A percentile compares a stretch with the other conserved stretches of the same genome.
phyloP scores from a whole-genome alignment of 148 eudicot genomes.

The Rhododendron ferrugineum region DNA sequence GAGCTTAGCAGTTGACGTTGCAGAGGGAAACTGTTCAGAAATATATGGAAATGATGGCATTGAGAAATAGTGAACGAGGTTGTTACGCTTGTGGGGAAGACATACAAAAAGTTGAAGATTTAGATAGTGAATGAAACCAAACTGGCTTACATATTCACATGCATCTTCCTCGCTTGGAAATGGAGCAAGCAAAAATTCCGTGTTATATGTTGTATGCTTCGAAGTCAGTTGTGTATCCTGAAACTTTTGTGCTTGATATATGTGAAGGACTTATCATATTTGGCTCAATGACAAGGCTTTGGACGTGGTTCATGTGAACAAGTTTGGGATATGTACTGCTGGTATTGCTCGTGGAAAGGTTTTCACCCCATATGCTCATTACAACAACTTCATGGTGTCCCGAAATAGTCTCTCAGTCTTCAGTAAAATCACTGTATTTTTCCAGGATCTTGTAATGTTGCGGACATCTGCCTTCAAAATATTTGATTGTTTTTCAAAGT shows the following conservation, averaged over 20 bases:
- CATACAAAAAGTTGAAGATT: too few species aligned
- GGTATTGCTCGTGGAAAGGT: not conserved
- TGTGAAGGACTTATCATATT: not conserved
- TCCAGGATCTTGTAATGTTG: too few species aligned
- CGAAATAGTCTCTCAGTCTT: not conserved
- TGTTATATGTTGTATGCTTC: not conserved
- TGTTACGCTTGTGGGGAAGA: too few species aligned
- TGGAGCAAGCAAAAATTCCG: not conserved
- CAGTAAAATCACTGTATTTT: not conserved
- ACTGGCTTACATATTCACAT: not conserved
- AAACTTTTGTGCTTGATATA: not conserved
- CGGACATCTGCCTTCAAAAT: too few species aligned
- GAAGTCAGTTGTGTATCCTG: not conserved
- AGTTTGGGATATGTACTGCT: not conserved
- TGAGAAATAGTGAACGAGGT: too few species aligned
- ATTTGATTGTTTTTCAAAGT: too few species aligned
- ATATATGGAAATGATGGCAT: too few species aligned
- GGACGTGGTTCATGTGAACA: not conserved
- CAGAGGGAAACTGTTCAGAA: too few species aligned
- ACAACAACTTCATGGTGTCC: not conserved
- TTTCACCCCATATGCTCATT: not conserved
- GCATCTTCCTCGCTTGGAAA: not conserved
- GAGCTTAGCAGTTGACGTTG: too few species aligned
- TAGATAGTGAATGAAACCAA: too few species aligned
- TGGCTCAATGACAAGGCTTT: constrained; percentile 3